Base-by-base conservation (phyloP, 2,329 filamentous ascomycete genomes). In the Epichloe glyceriae region DNA sequence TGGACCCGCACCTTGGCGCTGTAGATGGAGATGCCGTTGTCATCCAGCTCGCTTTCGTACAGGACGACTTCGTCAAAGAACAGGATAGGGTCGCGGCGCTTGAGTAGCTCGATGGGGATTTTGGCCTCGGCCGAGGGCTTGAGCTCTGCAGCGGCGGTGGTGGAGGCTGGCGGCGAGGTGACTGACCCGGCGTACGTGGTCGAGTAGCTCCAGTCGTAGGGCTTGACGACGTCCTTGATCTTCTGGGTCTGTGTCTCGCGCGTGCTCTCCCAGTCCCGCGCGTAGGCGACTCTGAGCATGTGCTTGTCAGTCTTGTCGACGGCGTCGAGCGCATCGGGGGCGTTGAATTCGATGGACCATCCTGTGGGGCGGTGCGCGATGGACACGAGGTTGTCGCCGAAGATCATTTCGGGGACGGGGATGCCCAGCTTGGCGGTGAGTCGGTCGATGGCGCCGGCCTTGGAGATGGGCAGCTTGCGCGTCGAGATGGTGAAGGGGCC, bases 181-280 rank as follows among this genome's bases (percentile, higher is more conserved):
- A 50, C 41, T 2, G 85, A 88, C 47, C 93, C 93, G 51, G 76
- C 78, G 68, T 95, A 98, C 57, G 83, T 78, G 37, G 91, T 95
- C 57, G 83, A 93, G 70, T 97, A 98, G 55, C 88, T 95, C 93
- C 93, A 98, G 70, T 98, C 93, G 65, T 94, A 98, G 3, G 91
- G 90, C 70, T 90, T 90, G 50, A 98, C 88, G 26, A 96, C 84
- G 64, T 96, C 88, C 63, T 88, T 88, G 65, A 98, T 95, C 51
- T 85, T 87, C 60, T 89, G 86, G 47, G 86, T 85, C 60, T 86
- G 86, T 66, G 84, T 82, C 65, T 89, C 88, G 52, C 75, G 69
- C 48, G 70, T 78, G 57, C 73, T 73, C 57, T 71, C 74, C 93
- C 93, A 98, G 65, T 89, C 87, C 56, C 82, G 79, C 2, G 93